Percentiles rank a stretch among this genome's conserved stretches.
Evolutionary conservation across 495 filamentous ascomycete genomes (phyloP).

Genomic region (Elasticomyces elasticus): DNA sequence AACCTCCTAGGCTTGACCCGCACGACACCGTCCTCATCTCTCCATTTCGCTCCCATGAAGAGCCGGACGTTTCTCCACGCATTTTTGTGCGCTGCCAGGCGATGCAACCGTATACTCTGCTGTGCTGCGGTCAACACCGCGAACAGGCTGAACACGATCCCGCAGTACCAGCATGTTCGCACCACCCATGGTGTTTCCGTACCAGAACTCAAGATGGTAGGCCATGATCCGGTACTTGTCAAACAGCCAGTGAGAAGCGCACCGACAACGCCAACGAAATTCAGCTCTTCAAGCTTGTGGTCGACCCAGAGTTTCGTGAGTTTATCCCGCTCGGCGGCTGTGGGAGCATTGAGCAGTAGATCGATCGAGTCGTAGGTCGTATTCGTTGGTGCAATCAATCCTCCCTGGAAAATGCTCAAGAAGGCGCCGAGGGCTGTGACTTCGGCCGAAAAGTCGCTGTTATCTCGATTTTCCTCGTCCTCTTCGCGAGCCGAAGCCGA

Average conservation of each 20-base stretch:
- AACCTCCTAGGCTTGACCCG: conserved; percentile 4
- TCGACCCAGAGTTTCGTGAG: conserved; percentile 25
- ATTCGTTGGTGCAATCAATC: background rate
- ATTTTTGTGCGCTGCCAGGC: conserved; percentile 23
- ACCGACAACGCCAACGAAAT: conserved; percentile 27
- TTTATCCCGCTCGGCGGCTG: conserved; percentile 19
- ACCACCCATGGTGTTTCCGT: conserved; percentile 18
- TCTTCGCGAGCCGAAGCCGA: background rate
- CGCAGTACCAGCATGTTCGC: conserved; percentile 25
- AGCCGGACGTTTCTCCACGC: conserved; percentile 15
- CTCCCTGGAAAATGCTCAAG: background rate
- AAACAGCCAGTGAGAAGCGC: conserved; percentile 24
- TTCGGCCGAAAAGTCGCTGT: background rate
- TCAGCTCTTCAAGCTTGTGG: conserved; percentile 24
- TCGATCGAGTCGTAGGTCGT: conserved; percentile 24
- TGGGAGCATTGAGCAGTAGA: conserved; percentile 21
- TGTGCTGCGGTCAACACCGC: conserved; percentile 23
- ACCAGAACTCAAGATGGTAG: conserved; percentile 21
- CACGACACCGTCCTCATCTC: conserved; percentile 1
- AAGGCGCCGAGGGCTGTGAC: background rate
- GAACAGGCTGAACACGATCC: conserved; percentile 24
- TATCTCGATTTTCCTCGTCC: background rate
- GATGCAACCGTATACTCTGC: conserved; percentile 26
- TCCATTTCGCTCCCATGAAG: conserved; percentile 12
- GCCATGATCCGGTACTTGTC: conserved; percentile 29